Base-by-base conservation (phyloP, 108 stramenopile species). In the Tribonema minus region DNA sequence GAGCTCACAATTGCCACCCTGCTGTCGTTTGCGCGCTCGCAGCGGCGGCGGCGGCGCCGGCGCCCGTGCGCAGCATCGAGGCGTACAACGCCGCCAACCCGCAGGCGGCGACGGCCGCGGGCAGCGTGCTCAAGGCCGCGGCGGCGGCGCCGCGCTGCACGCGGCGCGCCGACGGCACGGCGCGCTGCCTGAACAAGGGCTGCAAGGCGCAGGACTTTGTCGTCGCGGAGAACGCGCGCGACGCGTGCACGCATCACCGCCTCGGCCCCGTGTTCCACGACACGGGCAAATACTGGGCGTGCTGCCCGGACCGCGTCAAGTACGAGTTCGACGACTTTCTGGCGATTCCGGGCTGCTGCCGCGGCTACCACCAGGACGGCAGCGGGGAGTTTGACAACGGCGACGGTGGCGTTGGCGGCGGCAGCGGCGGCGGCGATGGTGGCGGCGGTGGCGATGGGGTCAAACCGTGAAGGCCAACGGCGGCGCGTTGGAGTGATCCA, bases 201-300 rank as follows among this genome's bases (percentile, higher is more conserved):
- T 86, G 85, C 58, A 79, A 84, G 27, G n/a, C n/a, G n/a, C 65
- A 85, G 58, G 83, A 82, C 61, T 86, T 85, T 39, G 58, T 31
- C 23, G 84, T 86, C 9, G 34, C 72, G 28, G 85, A 86, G 28
- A 86, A 86, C 64, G 3, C n/a, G 12, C 61, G 4, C 1, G 41
- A 29, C 37, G 64, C 85, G 6, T 86, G 85, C 33, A 39, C 64
- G n/a, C 92, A 94, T 79, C 97, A 98, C 81, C 84, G 67, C 30
- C 80, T 89, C 0, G 94, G 93, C 12, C 96, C 97, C 15, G 93
- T 98, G 58, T 98, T 98, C 85, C 97, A 98, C 72, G 97, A 98
- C 72, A 93, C 94, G 5, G 96, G 93, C 20, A 98, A 98, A 78
- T 95, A 91, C 86, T 98, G 95, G 95, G 82, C 87, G 7, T 98